Conservation (phyloP, 345 rosid genomes). For the Dipteronia dyeriana region DNA sequence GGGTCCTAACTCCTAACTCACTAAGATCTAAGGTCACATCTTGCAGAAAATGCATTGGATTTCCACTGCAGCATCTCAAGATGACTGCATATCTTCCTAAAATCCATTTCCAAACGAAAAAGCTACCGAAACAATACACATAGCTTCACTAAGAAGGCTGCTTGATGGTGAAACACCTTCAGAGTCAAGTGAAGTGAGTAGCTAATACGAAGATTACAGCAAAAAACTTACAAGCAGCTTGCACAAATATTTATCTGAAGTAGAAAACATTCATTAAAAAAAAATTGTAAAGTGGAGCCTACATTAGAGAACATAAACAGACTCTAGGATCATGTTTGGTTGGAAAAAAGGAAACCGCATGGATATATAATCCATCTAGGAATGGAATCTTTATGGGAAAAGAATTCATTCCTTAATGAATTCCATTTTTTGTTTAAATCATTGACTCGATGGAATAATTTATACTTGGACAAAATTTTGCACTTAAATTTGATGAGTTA, state of each 20-base stretch:
- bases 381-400: background rate
- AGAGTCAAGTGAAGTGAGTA: background rate
- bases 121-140: background rate
- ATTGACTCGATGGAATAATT: background rate
- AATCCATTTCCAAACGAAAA: constrained; percentile 1
- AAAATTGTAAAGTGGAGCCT: background rate
- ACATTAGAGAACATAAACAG: no score
- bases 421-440: background rate
- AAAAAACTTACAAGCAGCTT: background rate
- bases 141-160: background rate
- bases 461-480: background rate
- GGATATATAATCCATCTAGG: background rate
- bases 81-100: background rate
- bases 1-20: background rate
- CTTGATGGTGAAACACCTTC: background rate
- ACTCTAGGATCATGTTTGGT: background rate
- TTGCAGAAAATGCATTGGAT: background rate
- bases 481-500: background rate
- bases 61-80: background rate
- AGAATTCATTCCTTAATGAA: background rate
- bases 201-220: background rate
- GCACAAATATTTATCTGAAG: background rate
- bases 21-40: background rate
- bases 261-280: background rate
- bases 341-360: background rate